Conservation (phyloP, 331 rosid genomes). For the Rosa hybrid region DNA sequence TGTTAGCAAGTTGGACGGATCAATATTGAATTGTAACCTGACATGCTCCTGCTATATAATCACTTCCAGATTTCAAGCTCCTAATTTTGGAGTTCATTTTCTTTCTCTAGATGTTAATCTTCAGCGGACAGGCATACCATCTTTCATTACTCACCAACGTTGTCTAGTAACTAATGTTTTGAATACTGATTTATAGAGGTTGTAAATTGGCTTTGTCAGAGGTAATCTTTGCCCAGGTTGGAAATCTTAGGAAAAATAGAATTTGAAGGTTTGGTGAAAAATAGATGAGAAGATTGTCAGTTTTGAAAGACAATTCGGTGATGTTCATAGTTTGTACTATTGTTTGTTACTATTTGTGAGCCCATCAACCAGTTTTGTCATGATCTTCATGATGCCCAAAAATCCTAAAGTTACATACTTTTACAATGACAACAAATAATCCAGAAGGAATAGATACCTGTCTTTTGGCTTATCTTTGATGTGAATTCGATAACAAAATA, state of each 20-base stretch:
- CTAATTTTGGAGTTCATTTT: background rate
- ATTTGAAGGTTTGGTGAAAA: background rate
- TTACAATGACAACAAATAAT: no score
- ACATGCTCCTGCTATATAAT: background rate
- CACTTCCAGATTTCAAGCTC: background rate
- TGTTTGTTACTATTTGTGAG: no score
- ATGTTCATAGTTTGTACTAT: background rate
- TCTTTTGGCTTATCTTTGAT: no score
- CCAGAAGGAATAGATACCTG: no score
- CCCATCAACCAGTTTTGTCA: background rate
- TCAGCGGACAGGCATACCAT: background rate
- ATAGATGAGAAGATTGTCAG: background rate
- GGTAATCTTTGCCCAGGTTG: no score
- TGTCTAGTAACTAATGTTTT: background rate
- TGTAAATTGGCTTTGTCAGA: background rate
- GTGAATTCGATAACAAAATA: no score
- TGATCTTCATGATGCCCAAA: background rate
- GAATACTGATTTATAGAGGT: background rate
- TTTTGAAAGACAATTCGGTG: background rate
- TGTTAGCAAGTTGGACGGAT: slow-evolving; percentile 1
- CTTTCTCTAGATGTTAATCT: background rate
- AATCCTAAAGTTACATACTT: no score
- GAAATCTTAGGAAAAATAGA: background rate
- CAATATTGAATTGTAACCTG: background rate
- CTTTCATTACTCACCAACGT: no score